phyloP scores from a whole-genome alignment of 1,284 basidiomycete species.

The Entoloma clypeatum region DNA sequence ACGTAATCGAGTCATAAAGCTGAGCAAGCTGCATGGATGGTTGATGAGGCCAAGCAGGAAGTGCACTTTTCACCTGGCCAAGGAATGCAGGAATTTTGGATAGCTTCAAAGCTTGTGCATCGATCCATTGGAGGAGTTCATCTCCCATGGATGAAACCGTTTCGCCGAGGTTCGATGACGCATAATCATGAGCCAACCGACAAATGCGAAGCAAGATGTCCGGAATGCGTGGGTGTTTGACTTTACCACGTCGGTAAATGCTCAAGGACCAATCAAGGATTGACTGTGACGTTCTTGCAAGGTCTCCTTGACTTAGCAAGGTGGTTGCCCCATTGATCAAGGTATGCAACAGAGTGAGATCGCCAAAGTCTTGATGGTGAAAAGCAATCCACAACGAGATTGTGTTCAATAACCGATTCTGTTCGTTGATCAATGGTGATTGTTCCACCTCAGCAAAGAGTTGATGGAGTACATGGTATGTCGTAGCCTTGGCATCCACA shows the following conservation, averaged over 20 bases:
- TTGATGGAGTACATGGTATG: conserved; percentile 75
- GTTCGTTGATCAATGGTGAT: conserved; percentile 83
- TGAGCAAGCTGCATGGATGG: conserved; percentile 43
- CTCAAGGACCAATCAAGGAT: conserved; percentile 76
- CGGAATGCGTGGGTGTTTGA: conserved; percentile 51
- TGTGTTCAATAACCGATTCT: conserved; percentile 72
- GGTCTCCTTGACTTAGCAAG: conserved; percentile 65
- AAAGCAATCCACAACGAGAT: conserved; percentile 72
- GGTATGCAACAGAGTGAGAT: conserved; percentile 58
- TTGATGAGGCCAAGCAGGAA: conserved; percentile 70
- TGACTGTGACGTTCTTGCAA: conserved; percentile 66
- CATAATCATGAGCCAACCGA: conserved; percentile 53
- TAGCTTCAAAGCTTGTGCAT: conserved; percentile 46
- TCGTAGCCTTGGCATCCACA: conserved; percentile 46
- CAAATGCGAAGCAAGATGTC: conserved; percentile 65
- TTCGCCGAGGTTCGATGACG: conserved; percentile 27
- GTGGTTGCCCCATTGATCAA: conserved; percentile 67
- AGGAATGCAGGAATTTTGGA: conserved; percentile 36
- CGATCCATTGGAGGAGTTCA: conserved; percentile 61
- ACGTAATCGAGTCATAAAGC: conserved; percentile 42
- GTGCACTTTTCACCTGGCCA: conserved; percentile 47
- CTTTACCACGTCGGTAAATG: conserved; percentile 37
- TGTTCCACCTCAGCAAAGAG: conserved; percentile 67
- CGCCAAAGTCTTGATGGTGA: conserved; percentile 50
- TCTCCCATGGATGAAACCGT: conserved; percentile 35